Base-by-base conservation (phyloP, 1,284 basidiomycete species). In the Schizophyllum commune region DNA sequence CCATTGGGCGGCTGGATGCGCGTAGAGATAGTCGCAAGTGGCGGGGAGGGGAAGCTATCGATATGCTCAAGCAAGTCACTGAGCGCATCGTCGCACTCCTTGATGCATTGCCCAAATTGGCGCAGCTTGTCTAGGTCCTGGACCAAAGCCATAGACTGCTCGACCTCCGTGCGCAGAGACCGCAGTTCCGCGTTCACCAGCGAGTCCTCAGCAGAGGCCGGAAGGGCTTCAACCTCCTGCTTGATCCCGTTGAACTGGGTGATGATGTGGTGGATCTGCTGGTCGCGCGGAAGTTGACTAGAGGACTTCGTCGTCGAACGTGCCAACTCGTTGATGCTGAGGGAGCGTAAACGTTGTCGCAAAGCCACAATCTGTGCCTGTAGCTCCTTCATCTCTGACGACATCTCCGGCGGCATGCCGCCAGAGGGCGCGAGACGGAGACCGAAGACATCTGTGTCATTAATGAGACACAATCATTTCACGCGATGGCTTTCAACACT, bases 51-150 rank as follows among this genome's bases (percentile, higher is more conserved):
- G 68, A 84, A 89, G 66, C 85, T 87, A 70, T 94, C 91, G 60
- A 92, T 80, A 67, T 92, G 89, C 67, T 92, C 89, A 58, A 94
- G 74, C 7, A 93, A 77, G 68, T 92, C 89, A 67, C 91, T 94
- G 52, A 93, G 76, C 19, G 85, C 82, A n/a, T 78, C 74, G 68
- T 94, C 92, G 65, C 89, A 91, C 17, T 71, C 70, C 27, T 76
- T 75, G 9, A 88, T 70, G 32, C 75, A 70, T 27, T 77, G 71
- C 1, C 77, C 72, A 59, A 92, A 74, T 19, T 76, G 73, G 4
- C 79, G 80, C 32, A 94, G 75, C 52, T 73, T 74, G 61, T 80
- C 72, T 32, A 91, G 71, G 52, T 77, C 79, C 51, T 75, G 72
- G 66, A 91, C 72, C 55, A 84, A 68, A 5, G 75, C 75, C 39